Base-by-base conservation (phyloP, 768 basidiomycete genomes). In the Mycena metata region DNA sequence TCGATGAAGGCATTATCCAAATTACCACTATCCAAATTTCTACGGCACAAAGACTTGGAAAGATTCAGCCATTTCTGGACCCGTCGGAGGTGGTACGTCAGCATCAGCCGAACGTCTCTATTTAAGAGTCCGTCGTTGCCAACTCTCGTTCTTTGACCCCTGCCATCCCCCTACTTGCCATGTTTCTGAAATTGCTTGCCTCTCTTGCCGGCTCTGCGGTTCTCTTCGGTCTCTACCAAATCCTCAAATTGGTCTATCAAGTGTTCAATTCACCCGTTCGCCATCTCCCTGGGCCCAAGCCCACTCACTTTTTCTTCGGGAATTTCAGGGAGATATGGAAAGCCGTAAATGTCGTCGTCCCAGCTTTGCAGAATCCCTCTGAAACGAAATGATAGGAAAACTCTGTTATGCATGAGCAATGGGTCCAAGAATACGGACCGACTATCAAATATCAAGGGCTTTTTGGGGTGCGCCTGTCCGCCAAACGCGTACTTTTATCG, bases 361-460 rank as follows among this genome's bases (percentile, higher is more conserved):
- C 3, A 15, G 17, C 23, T 24, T 42, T 36, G 8, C 16, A 15
- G 33, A n/a, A 26, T 39, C 19, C 19, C 17, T 60, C 35, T 43
- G 39, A 39, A 2, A 23, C 21, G 35, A 15, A 17, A 76, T 4
- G 56, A 69, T 1, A 62, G 60, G 67, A 68, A 58, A 59, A 58
- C 49, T 57, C 60, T 12, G 67, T 78, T 11, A 64, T 84, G 5
- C 78, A 84, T 21, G 83, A 86, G 49, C 73, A 83, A 73, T 90
- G 89, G 89, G 72, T 82, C 2, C 72, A 77, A 45, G 74, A 86
- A 65, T 86, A 88, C 69, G 89, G 89, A 0, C 63, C 71, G 0
- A 86, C 84, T 1, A 62, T 89, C 58, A 80, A 70, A 57, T 88
- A 84, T 69, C 80, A 80, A 57, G 39, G 78, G 75, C 0, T 74